Conservation (phyloP, 1,284 basidiomycete genomes). For the Malassezia psittaci region DNA sequence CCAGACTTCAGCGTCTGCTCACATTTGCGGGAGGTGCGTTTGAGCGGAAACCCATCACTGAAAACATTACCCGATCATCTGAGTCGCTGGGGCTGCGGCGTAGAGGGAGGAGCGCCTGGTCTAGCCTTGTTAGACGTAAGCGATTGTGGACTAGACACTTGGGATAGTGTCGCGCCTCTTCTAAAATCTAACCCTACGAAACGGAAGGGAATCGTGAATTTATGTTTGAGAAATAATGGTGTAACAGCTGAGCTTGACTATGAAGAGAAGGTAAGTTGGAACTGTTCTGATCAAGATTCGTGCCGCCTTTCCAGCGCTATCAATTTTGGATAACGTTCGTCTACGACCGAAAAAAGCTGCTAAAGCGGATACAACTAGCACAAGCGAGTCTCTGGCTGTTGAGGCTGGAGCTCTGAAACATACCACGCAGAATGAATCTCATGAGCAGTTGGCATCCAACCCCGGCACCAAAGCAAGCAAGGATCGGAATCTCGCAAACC, state of each 20-base stretch:
- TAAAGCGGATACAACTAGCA: neutral
- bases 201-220: constrained; percentile 26
- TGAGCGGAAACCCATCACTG: constrained; percentile 28
- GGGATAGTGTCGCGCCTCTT: constrained; percentile 23
- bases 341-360: constrained; percentile 11
- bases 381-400: too few species aligned
- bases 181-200: constrained; percentile 6
- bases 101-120: constrained; percentile 29
- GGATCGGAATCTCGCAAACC: too few species aligned
- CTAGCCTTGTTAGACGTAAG: constrained; percentile 34
- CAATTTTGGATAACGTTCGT: constrained; percentile 30
- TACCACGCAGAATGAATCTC: too few species aligned
- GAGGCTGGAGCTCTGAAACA: too few species aligned
- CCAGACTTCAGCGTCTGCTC: constrained; percentile 38
- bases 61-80: constrained; percentile 25
- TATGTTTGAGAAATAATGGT: constrained; percentile 30
- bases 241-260: constrained; percentile 22
- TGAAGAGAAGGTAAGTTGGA: constrained; percentile 19
- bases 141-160: constrained; percentile 32
- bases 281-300: constrained; percentile 4
- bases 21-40: constrained; percentile 34
- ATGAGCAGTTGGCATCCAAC: too few species aligned
- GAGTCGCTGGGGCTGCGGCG: constrained; percentile 33
- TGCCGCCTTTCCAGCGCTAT: constrained; percentile 20
- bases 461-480: too few species aligned